Percentiles rank a stretch among this genome's conserved stretches.
Conservation (phyloP, 768 basidiomycete genomes). For the Fistulinella prunicolor region DNA sequence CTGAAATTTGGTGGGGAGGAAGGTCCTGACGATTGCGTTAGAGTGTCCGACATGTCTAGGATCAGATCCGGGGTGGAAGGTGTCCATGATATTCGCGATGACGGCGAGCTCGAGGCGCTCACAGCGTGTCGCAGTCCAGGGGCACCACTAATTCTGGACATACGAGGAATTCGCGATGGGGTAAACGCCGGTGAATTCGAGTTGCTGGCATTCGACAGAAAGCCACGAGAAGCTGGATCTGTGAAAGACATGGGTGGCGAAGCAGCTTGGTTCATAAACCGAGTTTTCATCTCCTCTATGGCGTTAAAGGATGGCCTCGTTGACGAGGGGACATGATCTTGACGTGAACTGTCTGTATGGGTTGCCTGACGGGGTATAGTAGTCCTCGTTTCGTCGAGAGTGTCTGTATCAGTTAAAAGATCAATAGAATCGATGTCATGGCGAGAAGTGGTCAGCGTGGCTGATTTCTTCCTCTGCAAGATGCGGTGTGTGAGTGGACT, state of each 20-base stretch:
- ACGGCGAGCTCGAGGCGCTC: slow-evolving; percentile 29
- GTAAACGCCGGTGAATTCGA: slow-evolving; percentile 9
- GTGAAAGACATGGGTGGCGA: slow-evolving; percentile 25
- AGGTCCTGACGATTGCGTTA: slow-evolving; percentile 51
- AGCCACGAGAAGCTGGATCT: slow-evolving; percentile 16
- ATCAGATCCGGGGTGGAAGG: slow-evolving; percentile 61
- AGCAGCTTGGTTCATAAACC: slow-evolving; percentile 41
- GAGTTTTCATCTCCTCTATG: slow-evolving; percentile 61
- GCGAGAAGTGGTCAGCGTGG: slow-evolving; percentile 7
- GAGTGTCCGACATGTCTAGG: slow-evolving; percentile 57
- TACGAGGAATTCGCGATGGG: slow-evolving; percentile 31
- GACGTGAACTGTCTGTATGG: slow-evolving; percentile 11
- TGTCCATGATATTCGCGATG: slow-evolving; percentile 30
- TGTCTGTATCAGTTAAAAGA: neutral
- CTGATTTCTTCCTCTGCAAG: slow-evolving; percentile 19
- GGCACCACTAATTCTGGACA: slow-evolving; percentile 22
- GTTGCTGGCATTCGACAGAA: slow-evolving; percentile 8
- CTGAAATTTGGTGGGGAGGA: slow-evolving; percentile 48
- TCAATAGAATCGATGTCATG: slow-evolving; percentile 4
- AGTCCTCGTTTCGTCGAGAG: slow-evolving; percentile 12
- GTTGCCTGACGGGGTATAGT: slow-evolving; percentile 8
- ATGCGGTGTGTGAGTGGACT: slow-evolving; percentile 30
- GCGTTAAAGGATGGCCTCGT: slow-evolving; percentile 44
- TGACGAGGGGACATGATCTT: slow-evolving; percentile 6
- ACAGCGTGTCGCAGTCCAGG: slow-evolving; percentile 25